These are phyloP conservation scores for Dothistroma septosporum DNA, from an alignment of 2,329 filamentous ascomycete species.

Conservation along the genomic window DNA sequence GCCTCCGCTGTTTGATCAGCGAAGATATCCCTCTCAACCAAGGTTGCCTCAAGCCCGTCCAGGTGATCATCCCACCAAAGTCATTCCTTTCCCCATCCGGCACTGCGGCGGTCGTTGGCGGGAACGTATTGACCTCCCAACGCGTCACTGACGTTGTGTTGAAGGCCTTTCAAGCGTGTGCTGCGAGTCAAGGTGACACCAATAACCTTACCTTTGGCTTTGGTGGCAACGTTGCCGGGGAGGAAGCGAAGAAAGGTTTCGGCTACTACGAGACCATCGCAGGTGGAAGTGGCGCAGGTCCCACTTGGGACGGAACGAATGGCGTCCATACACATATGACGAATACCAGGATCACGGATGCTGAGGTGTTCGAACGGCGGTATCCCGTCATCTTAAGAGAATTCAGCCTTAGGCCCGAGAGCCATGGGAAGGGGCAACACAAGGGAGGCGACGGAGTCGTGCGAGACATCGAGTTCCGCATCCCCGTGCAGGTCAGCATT, in stretches of 20 bases:
- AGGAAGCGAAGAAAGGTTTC: constrained; percentile 66
- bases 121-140: constrained; percentile 74
- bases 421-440: constrained; percentile 62
- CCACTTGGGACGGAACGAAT: constrained; percentile 66
- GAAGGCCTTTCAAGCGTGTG: constrained; percentile 73
- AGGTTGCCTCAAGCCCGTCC: constrained; percentile 73
- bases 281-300: constrained; percentile 69
- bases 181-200: constrained; percentile 73
- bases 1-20: constrained; percentile 70
- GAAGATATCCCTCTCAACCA: constrained; percentile 84
- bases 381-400: constrained; percentile 71
- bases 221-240: constrained; percentile 59
- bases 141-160: constrained; percentile 80
- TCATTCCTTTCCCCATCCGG: constrained; percentile 72
- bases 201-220: constrained; percentile 85
- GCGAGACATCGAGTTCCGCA: constrained; percentile 75
- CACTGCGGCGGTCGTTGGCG: constrained; percentile 75
- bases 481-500: constrained; percentile 73
- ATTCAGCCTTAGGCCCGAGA: constrained; percentile 61
- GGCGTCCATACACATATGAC: constrained; percentile 85
- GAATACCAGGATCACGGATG: constrained; percentile 78
- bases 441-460: constrained; percentile 72
- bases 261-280: constrained; percentile 86
- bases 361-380: constrained; percentile 71
- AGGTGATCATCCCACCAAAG: constrained; percentile 66